Conservation (phyloP, 75 land plant genomes). For the Picea glauca region DNA sequence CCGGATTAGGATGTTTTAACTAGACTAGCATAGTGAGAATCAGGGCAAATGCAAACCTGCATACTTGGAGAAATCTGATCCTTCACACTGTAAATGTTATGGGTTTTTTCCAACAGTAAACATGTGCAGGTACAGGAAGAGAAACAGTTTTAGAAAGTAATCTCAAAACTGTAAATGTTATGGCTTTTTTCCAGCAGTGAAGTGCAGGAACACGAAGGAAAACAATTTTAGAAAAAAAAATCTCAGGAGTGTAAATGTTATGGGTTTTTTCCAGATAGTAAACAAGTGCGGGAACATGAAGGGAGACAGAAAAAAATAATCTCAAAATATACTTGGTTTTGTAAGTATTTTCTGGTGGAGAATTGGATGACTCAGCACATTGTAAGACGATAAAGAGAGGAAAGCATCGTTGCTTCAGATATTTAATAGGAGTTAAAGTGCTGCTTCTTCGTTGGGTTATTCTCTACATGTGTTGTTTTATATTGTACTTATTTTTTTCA, state of each 20-base stretch:
- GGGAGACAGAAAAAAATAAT: no score
- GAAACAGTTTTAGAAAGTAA: background rate
- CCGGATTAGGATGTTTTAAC: no score
- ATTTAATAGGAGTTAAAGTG: background rate
- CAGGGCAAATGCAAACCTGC: no score
- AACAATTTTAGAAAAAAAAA: no score
- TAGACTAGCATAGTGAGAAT: no score
- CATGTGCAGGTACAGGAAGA: background rate
- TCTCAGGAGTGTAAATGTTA: no score
- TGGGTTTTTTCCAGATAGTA: background rate
- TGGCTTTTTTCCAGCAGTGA: background rate
- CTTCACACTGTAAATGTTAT: no score
- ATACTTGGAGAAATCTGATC: no score
- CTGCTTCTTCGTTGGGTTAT: background rate
- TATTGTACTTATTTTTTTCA: background rate
- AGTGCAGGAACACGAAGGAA: background rate
- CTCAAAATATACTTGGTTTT: no score
- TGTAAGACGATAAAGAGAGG: background rate
- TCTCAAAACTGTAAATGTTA: no score
- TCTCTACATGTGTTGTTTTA: background rate
- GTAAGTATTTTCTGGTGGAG: background rate
- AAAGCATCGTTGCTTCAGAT: background rate
- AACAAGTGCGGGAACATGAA: no score
- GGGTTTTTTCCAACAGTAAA: background rate
- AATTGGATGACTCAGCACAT: background rate